Evolutionary conservation across 192 early-diverging fungal genomes (phyloP), one percentile per base, ranked within the genome.

Genomic region (Chytriomyces confervae): DNA sequence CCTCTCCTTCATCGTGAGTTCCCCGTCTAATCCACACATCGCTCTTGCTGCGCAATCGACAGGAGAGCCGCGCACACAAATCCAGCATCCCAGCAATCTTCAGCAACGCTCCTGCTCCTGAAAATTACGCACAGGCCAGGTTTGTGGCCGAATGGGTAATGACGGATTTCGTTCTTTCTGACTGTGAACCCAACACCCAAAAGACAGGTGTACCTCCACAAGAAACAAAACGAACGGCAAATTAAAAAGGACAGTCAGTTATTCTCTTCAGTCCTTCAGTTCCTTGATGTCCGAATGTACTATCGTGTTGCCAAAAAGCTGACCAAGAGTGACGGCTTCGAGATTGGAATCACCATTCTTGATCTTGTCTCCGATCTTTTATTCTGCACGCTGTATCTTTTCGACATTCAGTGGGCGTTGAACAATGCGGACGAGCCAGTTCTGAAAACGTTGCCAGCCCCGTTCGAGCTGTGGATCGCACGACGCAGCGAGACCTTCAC

Each of bases 381-480:
- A 23, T 87, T 91, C 61, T 91, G 89, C 71, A 67, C 84, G 7
- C 73, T 87, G 44, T 92, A 92, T 76, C 74, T 92, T n/a, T 79
- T 89, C 29, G 90, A 92, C 36, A 80, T 88, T 10, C 83, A 90
- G 74, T 80, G 51, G 46, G 74, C 66, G 7, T 20, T 75, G 13
- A 45, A 16, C 61, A 53, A 63, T 79, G 53, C 5, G 53, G 75
- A 46, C 49, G 77, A 16, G 27, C 71, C 77, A 5, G 80, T 77
- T 48, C 75, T 84, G 6, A 18, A 23, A 9, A 29, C 43, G 5
- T 48, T 79, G 18, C 70, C 77, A 7, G 27, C 80, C 6, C 90
- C 89, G 5, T 20, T 62, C 0, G 90, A 86, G 85, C 76, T 91
- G 18, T 91, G 84, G 81, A 81, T 84, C n/a, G 77, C 78, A 46